Percentiles rank a stretch among this genome's conserved stretches.
Conservation (phyloP, 1,284 basidiomycete species). For the Mrakiaceae sp. region DNA sequence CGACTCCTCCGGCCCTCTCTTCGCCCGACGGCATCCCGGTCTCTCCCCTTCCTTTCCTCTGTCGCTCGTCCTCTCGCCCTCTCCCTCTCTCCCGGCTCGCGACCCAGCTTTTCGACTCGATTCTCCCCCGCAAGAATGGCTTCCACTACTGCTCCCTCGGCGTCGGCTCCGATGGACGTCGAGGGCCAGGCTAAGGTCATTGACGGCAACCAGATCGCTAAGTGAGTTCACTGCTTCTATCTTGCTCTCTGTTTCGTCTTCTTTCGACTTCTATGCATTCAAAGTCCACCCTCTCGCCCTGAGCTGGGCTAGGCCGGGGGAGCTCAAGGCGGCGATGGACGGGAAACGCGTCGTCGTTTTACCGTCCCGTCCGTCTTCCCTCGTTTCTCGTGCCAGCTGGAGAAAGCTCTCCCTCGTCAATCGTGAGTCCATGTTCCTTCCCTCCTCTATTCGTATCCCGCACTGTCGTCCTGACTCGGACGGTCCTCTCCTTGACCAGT, state of each 20-base stretch:
- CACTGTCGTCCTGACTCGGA: too few species aligned
- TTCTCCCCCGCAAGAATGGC: background rate
- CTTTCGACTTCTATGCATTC: background rate
- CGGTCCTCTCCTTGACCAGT: too few species aligned
- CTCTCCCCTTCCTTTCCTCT: too few species aligned
- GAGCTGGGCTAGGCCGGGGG: background rate
- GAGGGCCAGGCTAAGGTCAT: conserved; percentile 46
- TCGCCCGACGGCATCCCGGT: too few species aligned
- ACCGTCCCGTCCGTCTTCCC: too few species aligned
- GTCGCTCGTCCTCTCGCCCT: background rate
- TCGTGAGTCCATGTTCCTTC: too few species aligned
- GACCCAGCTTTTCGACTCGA: background rate
- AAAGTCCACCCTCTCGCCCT: background rate
- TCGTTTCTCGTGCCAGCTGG: too few species aligned
- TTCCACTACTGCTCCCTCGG: conserved; percentile 5
- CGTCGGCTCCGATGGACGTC: conserved; percentile 11
- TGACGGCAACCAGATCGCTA: conserved; percentile 79
- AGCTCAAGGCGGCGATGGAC: too few species aligned
- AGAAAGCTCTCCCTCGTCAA: too few species aligned
- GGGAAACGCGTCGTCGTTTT: too few species aligned
- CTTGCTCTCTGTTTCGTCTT: background rate
- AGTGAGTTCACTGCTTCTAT: conserved; percentile 43
- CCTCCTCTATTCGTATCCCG: too few species aligned
- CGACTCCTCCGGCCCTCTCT: too few species aligned
- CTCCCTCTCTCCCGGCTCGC: background rate